A percentile compares a stretch with the other conserved stretches of the same genome.
phyloP scores from a whole-genome alignment of 495 filamentous ascomycete species.

The Pseudoneurospora amorphoporcata region DNA sequence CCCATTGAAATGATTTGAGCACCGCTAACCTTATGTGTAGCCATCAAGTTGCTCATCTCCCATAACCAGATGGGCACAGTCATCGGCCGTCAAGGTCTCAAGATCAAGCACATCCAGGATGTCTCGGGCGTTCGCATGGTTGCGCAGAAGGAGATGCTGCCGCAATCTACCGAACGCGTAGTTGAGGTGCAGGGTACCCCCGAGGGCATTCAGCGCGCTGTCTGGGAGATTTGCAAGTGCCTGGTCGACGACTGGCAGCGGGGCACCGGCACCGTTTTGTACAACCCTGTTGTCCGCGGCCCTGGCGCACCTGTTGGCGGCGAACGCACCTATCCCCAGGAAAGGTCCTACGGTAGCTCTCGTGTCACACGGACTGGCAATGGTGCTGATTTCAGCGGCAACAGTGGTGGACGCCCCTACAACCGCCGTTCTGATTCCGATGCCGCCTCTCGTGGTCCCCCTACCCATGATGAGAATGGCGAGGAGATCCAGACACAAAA shows the following conservation, averaged over 20 bases:
- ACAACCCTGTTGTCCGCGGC: slow-evolving; percentile 88
- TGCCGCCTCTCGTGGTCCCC: slow-evolving; percentile 57
- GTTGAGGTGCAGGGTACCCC: slow-evolving; percentile 92
- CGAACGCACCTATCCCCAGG: slow-evolving; percentile 19
- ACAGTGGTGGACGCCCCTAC: slow-evolving; percentile 52
- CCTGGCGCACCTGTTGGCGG: slow-evolving; percentile 40
- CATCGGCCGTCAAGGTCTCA: slow-evolving; percentile 88
- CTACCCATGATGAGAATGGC: slow-evolving; percentile 84
- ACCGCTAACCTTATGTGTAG: slow-evolving; percentile 36
- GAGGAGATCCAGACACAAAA: slow-evolving; percentile 98
- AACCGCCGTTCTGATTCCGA: slow-evolving; percentile 77
- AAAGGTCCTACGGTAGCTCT: slow-evolving; percentile 44
- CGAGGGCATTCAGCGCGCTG: slow-evolving; percentile 85
- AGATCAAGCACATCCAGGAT: slow-evolving; percentile 99
- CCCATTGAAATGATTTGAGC: background rate
- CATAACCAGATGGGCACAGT: slow-evolving; percentile 99
- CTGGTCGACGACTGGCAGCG: slow-evolving; percentile 95
- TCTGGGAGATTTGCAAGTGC: slow-evolving; percentile 99
- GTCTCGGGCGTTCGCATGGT: slow-evolving; percentile 96
- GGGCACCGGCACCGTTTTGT: slow-evolving; percentile 89
- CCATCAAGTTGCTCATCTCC: slow-evolving; percentile 93
- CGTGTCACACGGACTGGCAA: slow-evolving; percentile 94
- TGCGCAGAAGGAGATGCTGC: slow-evolving; percentile 98
- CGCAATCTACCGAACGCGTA: slow-evolving; percentile 96
- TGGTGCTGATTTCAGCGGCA: slow-evolving; percentile 95